Evolutionary conservation across 1,284 basidiomycete species (phyloP).

Genomic region (Austroboletus novae-zelandiae): DNA sequence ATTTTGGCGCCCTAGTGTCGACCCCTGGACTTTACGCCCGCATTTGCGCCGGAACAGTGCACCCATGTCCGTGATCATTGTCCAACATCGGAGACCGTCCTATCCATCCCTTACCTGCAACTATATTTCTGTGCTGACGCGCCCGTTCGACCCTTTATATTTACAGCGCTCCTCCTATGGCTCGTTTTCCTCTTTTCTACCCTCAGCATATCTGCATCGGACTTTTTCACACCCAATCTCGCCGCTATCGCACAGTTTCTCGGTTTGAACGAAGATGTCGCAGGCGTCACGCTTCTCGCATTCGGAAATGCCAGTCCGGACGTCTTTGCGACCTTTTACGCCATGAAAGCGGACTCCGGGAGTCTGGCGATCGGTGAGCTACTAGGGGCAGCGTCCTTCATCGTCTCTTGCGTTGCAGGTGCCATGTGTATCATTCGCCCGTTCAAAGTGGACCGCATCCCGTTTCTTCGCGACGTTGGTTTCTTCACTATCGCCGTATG

Average conservation of each 20-base stretch:
- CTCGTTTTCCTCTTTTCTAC: slow-evolving; percentile 84
- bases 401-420: slow-evolving; percentile 93
- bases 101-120: slow-evolving; percentile 67
- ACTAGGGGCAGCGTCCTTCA: slow-evolving; percentile 93
- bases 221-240: slow-evolving; percentile 95
- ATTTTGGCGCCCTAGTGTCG: slow-evolving; percentile 44
- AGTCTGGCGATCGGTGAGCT: slow-evolving; percentile 93
- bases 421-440: slow-evolving; percentile 95
- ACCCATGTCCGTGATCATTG: slow-evolving; percentile 56
- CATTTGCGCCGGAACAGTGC: slow-evolving; percentile 55
- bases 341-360: slow-evolving; percentile 84
- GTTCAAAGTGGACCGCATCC: slow-evolving; percentile 77
- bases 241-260: slow-evolving; percentile 81
- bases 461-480: slow-evolving; percentile 90
- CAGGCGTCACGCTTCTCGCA: slow-evolving; percentile 90
- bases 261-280: slow-evolving; percentile 85
- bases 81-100: slow-evolving; percentile 55
- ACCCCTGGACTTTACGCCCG: slow-evolving; percentile 51
- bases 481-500: slow-evolving; percentile 87
- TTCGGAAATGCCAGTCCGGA: slow-evolving; percentile 94
- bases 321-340: slow-evolving; percentile 92
- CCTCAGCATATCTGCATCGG: slow-evolving; percentile 88
- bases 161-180: slow-evolving; percentile 69
- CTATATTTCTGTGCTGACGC: slow-evolving; percentile 65
- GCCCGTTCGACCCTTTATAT: slow-evolving; percentile 53